These are phyloP conservation scores for Dactylonectria macrodidyma DNA, from an alignment of 2,329 filamentous ascomycete genomes.

Conservation along the genomic window DNA sequence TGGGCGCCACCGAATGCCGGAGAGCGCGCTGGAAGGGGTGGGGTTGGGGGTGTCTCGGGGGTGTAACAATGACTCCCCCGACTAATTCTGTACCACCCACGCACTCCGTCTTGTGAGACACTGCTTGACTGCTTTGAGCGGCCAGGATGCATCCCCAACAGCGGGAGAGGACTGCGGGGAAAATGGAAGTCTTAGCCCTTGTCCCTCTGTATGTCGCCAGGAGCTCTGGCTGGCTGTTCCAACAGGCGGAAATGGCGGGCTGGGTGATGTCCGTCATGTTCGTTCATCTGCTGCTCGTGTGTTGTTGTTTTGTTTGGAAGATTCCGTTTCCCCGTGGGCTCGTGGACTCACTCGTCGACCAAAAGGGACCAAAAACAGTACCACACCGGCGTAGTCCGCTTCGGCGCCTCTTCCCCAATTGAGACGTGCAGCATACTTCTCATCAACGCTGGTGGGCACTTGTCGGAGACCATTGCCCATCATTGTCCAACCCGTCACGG, in stretches of 20 bases:
- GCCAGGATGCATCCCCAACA: constrained; percentile 6
- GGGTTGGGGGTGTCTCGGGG: constrained; percentile 9
- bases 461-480: constrained; percentile 20
- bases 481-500: neutral
- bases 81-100: neutral
- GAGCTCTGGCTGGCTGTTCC: constrained; percentile 1
- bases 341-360: constrained; percentile 6
- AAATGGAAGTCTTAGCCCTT: constrained; percentile 23
- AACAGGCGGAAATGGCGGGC: no score
- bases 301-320: constrained; percentile 3
- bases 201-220: constrained; percentile 12
- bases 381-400: constrained; percentile 33
- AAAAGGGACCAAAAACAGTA: constrained; percentile 18
- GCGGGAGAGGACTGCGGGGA: constrained; percentile 16
- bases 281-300: constrained; percentile 6
- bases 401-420: constrained; percentile 36
- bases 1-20: neutral
- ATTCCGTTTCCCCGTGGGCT: neutral
- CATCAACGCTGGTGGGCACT: constrained; percentile 5
- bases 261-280: constrained; percentile 2
- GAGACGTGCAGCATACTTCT: constrained; percentile 19
- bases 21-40: constrained; percentile 7
- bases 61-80: neutral
- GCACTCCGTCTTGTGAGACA: constrained; percentile 5
- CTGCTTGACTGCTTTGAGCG: constrained; percentile 8